A percentile compares a stretch with the other conserved stretches of the same genome.
These are phyloP conservation scores for Mycena leptocephala DNA, from an alignment of 768 basidiomycete genomes.

Conservation along the genomic window DNA sequence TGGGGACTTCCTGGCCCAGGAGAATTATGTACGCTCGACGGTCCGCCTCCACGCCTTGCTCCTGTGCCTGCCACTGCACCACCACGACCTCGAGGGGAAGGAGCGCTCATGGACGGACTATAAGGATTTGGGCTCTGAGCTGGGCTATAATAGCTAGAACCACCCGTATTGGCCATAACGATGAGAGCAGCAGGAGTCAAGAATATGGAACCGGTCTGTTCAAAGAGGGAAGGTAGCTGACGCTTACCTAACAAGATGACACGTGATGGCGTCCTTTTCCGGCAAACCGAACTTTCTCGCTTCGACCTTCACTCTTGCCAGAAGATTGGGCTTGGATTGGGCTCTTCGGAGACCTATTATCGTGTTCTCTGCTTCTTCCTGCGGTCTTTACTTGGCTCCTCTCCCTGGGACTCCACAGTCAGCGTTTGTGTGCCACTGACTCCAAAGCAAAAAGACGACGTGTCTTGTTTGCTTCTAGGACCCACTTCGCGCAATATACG, in stretches of 20 bases:
- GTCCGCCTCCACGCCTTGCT: slow-evolving; percentile 64
- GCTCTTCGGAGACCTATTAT: background rate
- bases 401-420: background rate
- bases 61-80: slow-evolving; percentile 47
- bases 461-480: background rate
- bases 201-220: no score
- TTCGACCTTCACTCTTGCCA: no score
- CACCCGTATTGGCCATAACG: background rate
- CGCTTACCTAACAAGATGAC: no score
- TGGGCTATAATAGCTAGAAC: background rate
- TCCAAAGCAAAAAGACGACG: background rate
- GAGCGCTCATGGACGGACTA: slow-evolving; percentile 8
- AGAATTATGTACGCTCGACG: slow-evolving; percentile 47
- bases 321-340: background rate
- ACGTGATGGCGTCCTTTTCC: no score
- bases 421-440: background rate
- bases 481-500: background rate
- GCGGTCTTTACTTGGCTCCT: background rate
- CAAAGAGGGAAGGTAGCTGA: no score
- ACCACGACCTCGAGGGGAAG: slow-evolving; percentile 28
- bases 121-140: slow-evolving; percentile 15
- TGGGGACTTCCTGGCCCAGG: slow-evolving; percentile 48
- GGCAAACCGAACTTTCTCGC: no score
- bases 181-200: no score
- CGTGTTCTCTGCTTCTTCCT: background rate